phyloP scores from a whole-genome alignment of 2,329 filamentous ascomycete genomes.

The Paracamarosporium sp. region DNA sequence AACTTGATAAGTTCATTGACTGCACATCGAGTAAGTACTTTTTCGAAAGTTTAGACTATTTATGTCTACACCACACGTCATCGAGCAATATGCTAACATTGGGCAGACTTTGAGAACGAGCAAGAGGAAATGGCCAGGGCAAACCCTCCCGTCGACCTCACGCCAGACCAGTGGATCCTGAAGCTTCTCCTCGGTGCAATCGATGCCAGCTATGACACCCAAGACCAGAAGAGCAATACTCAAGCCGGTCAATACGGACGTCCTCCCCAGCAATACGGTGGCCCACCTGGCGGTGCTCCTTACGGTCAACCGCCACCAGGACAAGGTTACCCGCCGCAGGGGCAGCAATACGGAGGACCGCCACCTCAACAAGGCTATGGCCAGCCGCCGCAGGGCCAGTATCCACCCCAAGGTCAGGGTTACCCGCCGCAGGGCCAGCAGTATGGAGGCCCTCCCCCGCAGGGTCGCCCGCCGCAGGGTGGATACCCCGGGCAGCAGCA shows the following conservation, averaged over 20 bases:
- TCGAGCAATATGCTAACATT: conserved; percentile 11
- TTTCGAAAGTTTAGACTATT: not conserved
- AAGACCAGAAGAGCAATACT: conserved; percentile 65
- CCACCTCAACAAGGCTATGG: conserved; percentile 27
- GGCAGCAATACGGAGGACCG: conserved; percentile 27
- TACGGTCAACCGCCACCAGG: conserved; percentile 8
- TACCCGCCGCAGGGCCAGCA: conserved; percentile 17
- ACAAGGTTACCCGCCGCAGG: conserved; percentile 12
- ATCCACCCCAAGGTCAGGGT: conserved; percentile 15
- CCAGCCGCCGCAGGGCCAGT: conserved; percentile 19
- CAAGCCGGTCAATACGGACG: conserved; percentile 23
- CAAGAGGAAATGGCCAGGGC: conserved; percentile 70
- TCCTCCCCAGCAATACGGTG: conserved; percentile 23
- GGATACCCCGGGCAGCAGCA: conserved; percentile 15
- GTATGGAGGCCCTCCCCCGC: not conserved
- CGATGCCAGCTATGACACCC: conserved; percentile 69
- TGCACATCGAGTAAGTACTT: conserved; percentile 68
- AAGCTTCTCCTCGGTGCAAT: conserved; percentile 73
- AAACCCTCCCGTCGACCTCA: conserved; percentile 67
- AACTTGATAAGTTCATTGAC: conserved; percentile 67
- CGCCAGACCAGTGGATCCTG: conserved; percentile 70
- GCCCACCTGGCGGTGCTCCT: conserved; percentile 22
- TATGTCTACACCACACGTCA: not conserved
- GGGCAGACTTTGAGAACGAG: conserved; percentile 69
- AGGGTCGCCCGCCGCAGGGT: no score